Base-by-base conservation (phyloP, 2,329 filamentous ascomycete species). In the Pseudocercospora ulei region DNA sequence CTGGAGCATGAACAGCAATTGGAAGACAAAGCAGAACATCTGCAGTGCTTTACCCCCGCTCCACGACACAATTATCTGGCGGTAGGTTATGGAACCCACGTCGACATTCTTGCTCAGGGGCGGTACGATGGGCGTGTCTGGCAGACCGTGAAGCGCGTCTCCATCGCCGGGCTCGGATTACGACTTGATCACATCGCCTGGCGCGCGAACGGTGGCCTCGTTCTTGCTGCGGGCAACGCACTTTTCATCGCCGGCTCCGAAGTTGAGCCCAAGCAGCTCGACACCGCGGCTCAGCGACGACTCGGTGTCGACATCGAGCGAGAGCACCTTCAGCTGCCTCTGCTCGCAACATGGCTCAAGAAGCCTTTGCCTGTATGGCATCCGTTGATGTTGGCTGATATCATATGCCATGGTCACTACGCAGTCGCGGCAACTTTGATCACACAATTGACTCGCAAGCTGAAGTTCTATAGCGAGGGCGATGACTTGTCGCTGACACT, bases 151-250 rank as follows among this genome's bases (percentile, higher is more conserved):
- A 55, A 49, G 36, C 33, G 17, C 2, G 27, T 58, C 5, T 53
- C 50, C 2, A 40, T 59, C 6, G 41, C 42, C n/a, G 46, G 46
- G 1, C 39, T 52, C 5, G 54, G 55, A 2, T 41, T 56, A 3
- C 4, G 38, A 1, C 48, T 58, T 24, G 39, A 28, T 5, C 43
- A 29, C n/a, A 25, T 56, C 6, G 44, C 43, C 9, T 98, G 90
- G 90, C 67, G 95, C 7, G 76, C 78, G 17, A 79, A 82, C 53
- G 88, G 87, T 0, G 78, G 87, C 53, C 70, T 98, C 7, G 79
- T 93, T 4, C 78, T 96, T 39, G 87, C 86, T 1, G 78, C 86
- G 5, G 90, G 90, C 0, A 94, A 94, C 56, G 87, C 95, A 56
- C 68, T 98, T 7, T 87, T 94, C 58, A 70, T 93, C 4, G 80